These are phyloP conservation scores for Brasilioporus rufonigricans DNA, from an alignment of 768 basidiomycete species.

Conservation along the genomic window DNA sequence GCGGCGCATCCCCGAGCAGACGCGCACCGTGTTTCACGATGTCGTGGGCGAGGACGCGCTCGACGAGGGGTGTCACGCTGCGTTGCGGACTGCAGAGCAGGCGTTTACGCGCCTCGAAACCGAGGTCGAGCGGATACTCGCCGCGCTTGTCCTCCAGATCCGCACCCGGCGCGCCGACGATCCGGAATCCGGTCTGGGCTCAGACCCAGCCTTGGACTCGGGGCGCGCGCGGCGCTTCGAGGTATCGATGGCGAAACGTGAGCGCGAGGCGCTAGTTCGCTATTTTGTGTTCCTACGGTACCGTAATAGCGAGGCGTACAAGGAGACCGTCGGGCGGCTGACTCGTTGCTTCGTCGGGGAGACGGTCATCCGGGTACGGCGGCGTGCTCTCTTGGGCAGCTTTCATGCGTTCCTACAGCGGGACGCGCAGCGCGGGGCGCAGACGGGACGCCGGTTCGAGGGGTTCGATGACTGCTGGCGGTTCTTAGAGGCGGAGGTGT, in stretches of 20 bases:
- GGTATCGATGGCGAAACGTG: no score
- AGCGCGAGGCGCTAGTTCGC: no score
- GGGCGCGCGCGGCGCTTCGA: conserved; percentile 15
- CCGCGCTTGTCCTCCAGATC: conserved; percentile 33
- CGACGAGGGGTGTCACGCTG: conserved; percentile 35
- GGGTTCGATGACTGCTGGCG: conserved; percentile 43
- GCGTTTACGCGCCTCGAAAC: conserved; percentile 44
- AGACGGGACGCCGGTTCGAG: conserved; percentile 11
- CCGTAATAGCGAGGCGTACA: conserved; percentile 50
- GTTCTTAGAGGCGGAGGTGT: conserved; percentile 48
- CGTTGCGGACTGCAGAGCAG: conserved; percentile 41
- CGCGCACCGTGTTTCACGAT: conserved; percentile 43
- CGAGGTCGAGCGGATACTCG: conserved; percentile 39
- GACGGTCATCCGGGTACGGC: conserved; percentile 23
- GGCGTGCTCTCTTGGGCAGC: conserved; percentile 24
- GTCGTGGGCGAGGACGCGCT: conserved; percentile 31
- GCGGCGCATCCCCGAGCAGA: conserved; percentile 35
- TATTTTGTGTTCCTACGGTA: conserved; percentile 59
- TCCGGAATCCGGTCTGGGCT: background rate
- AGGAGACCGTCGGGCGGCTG: conserved; percentile 33
- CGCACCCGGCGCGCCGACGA: conserved; percentile 18
- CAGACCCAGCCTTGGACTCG: no score
- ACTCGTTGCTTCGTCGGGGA: conserved; percentile 26
- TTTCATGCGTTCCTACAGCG: conserved; percentile 30
- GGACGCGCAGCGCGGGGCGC: no score